phyloP scores from a whole-genome alignment of 495 filamentous ascomycete species.

The Penicillium samsonianum region DNA sequence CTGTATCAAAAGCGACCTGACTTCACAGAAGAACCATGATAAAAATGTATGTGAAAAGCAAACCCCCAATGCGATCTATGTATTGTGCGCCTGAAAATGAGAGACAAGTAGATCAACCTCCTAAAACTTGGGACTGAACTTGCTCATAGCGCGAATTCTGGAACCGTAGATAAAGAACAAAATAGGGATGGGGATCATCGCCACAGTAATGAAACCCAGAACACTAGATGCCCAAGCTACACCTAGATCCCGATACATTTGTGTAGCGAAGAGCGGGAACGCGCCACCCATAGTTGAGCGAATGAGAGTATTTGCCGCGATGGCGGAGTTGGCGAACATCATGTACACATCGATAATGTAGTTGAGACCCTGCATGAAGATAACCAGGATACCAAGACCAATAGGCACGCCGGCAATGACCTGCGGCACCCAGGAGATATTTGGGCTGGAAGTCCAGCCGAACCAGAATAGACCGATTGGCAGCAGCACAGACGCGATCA shows the following conservation, averaged over 20 bases:
- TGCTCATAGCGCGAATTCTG: slow-evolving; percentile 58
- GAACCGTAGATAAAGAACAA: slow-evolving; percentile 70
- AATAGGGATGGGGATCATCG: slow-evolving; percentile 69
- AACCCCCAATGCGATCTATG: background rate
- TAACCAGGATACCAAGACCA: slow-evolving; percentile 56
- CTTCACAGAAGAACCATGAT: background rate
- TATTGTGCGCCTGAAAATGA: background rate
- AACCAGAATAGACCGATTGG: slow-evolving; percentile 66
- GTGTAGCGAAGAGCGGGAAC: slow-evolving; percentile 65
- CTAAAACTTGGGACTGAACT: slow-evolving; percentile 48
- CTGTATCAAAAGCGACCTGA: background rate
- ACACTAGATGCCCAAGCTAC: slow-evolving; percentile 66
- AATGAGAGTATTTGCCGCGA: slow-evolving; percentile 68
- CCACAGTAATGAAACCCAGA: slow-evolving; percentile 62
- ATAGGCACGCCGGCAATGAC: slow-evolving; percentile 52
- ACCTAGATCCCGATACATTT: slow-evolving; percentile 63
- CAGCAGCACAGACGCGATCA: slow-evolving; percentile 55
- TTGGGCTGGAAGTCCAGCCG: slow-evolving; percentile 56
- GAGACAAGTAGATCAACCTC: background rate
- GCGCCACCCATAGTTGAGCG: slow-evolving; percentile 62
- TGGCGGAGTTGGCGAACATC: slow-evolving; percentile 61
- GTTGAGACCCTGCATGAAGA: slow-evolving; percentile 62
- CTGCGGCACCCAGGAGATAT: slow-evolving; percentile 50
- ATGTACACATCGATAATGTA: slow-evolving; percentile 67
- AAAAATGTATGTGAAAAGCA: background rate